Percentiles rank a stretch among this genome's conserved stretches.
Conservation (phyloP, 1,284 basidiomycete genomes). For the Malassezia nana region DNA sequence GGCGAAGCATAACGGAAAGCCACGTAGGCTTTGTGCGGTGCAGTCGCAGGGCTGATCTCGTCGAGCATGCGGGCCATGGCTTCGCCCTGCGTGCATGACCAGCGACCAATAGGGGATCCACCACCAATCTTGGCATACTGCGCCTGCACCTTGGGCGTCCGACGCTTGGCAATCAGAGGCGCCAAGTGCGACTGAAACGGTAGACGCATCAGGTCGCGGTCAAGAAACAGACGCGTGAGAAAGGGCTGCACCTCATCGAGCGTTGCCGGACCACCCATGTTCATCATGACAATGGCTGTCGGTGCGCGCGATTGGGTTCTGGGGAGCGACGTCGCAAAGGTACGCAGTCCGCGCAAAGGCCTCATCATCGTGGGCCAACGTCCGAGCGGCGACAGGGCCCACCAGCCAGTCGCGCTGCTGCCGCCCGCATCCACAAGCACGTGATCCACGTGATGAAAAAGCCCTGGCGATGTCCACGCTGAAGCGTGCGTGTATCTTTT, state of each 20-base stretch:
- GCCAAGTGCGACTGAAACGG: constrained; percentile 82
- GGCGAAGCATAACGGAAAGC: constrained; percentile 62
- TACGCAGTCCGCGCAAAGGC: not conserved
- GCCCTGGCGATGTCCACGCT: not conserved
- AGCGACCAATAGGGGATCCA: constrained; percentile 89
- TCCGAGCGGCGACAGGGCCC: not conserved
- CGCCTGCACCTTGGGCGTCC: constrained; percentile 87
- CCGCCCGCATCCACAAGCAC: not conserved
- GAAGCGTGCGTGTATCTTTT: not conserved
- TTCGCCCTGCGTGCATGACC: constrained; percentile 78
- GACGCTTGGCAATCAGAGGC: constrained; percentile 74
- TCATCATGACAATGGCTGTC: constrained; percentile 85
- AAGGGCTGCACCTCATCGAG: constrained; percentile 55
- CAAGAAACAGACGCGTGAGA: constrained; percentile 83
- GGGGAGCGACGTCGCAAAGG: constrained; percentile 2
- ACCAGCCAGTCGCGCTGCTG: not conserved
- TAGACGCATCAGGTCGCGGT: constrained; percentile 83
- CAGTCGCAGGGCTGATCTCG: constrained; percentile 79
- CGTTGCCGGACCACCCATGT: constrained; percentile 94
- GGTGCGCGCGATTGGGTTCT: constrained; percentile 15
- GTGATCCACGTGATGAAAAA: constrained; percentile 10
- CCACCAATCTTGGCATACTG: constrained; percentile 94
- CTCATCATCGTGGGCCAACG: not conserved
- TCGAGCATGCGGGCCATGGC: constrained; percentile 84
- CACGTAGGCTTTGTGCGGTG: constrained; percentile 91